phyloP scores from a whole-genome alignment of 2,329 filamentous ascomycete genomes.

The Escovopsis weberi region DNA sequence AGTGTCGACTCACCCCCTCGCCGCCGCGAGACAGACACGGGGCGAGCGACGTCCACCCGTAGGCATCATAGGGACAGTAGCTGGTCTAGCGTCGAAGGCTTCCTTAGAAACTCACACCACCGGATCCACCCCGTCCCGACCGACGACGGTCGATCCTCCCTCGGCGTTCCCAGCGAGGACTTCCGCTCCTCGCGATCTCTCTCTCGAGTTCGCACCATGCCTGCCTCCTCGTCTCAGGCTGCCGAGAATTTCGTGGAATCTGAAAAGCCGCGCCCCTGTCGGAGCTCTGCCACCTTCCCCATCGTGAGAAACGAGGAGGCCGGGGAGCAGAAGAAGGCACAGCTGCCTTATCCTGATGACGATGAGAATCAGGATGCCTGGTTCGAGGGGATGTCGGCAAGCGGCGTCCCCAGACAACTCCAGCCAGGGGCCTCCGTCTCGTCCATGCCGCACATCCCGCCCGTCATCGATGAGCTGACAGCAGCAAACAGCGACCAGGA shows the following conservation, averaged over 20 bases:
- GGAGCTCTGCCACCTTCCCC: conserved; percentile 19
- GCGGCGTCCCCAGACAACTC: not conserved
- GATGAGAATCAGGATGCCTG: conserved; percentile 6
- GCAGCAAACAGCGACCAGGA: not conserved
- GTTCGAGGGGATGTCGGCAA: conserved; percentile 7
- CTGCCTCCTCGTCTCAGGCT: conserved; percentile 16
- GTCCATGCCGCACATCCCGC: conserved; percentile 13
- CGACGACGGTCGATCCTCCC: conserved; percentile 19
- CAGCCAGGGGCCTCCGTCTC: conserved; percentile 4
- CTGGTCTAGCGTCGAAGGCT: conserved; percentile 24
- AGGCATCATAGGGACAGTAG: conserved; percentile 15
- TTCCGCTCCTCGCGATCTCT: conserved; percentile 14
- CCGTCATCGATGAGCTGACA: conserved; percentile 1
- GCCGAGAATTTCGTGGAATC: conserved; percentile 1
- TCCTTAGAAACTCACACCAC: not conserved
- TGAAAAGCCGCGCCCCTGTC: conserved; percentile 7
- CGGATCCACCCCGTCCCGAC: conserved; percentile 4
- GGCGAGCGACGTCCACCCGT: conserved; percentile 8
- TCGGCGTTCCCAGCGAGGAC: conserved; percentile 9
- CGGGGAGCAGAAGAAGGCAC: conserved; percentile 11
- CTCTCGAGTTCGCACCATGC: conserved; percentile 20
- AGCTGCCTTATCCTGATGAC: conserved; percentile 26
- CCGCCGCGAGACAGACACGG: conserved; percentile 11
- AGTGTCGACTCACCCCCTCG: conserved; percentile 14
- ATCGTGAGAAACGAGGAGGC: conserved; percentile 8